Conservation (phyloP, 2,329 filamentous ascomycete species). For the Cordyceps cateniannulata region DNA sequence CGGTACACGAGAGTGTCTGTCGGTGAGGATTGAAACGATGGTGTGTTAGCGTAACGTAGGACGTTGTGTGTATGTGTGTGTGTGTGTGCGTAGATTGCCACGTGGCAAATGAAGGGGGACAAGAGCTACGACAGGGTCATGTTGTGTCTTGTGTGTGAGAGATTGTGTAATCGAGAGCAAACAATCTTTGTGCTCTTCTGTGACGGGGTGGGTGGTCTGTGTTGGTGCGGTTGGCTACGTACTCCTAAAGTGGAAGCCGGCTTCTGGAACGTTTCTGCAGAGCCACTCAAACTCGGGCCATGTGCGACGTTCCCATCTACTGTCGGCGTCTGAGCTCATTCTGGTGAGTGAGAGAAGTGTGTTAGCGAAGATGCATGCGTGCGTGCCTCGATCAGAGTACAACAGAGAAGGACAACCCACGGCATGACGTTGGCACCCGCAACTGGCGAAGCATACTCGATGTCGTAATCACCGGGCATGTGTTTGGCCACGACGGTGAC, state of each 20-base stretch:
- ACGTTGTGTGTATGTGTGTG: too few species aligned
- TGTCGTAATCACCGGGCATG: conserved; percentile 89
- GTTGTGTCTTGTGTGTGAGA: background rate
- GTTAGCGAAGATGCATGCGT: background rate
- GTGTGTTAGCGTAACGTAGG: conserved; percentile 10
- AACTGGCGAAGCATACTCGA: conserved; percentile 87
- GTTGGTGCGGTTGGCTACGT: conserved; percentile 12
- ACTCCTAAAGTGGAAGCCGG: conserved; percentile 76
- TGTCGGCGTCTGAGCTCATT: conserved; percentile 37
- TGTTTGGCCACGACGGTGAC: conserved; percentile 76
- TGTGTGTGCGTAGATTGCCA: background rate
- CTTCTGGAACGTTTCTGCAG: conserved; percentile 61
- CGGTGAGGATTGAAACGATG: background rate
- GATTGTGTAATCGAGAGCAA: background rate
- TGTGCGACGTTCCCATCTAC: conserved; percentile 55
- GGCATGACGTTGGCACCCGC: conserved; percentile 76
- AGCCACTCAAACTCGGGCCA: conserved; percentile 58
- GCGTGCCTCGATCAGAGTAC: background rate
- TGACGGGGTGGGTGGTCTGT: background rate
- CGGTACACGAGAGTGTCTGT: conserved; percentile 43
- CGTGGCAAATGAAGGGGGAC: background rate
- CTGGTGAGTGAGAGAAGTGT: conserved; percentile 22
- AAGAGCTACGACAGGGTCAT: background rate
- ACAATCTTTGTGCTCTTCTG: background rate
- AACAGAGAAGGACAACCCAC: conserved; percentile 36